Evolutionary conservation across 2,329 filamentous ascomycete genomes (phyloP).

Genomic region (Pestalotiopsis sp.): DNA sequence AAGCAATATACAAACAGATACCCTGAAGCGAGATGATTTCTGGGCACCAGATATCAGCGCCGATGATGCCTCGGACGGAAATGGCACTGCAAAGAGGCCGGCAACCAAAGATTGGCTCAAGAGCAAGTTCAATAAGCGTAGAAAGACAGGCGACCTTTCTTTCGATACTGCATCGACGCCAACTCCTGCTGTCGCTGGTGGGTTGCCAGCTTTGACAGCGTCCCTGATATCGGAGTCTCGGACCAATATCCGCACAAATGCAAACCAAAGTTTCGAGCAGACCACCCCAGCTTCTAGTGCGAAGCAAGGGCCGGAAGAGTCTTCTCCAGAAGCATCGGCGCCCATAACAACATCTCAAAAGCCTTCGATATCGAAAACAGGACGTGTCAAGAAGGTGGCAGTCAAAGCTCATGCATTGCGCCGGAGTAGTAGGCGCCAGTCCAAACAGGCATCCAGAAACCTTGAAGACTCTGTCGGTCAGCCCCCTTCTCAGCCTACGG

Average conservation of each 20-base stretch:
- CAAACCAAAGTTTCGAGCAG: not conserved
- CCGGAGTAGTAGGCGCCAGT: not conserved
- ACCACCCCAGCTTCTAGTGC: conserved; percentile 2
- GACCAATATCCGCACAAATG: not conserved
- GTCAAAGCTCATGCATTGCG: conserved; percentile 1
- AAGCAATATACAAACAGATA: conserved; percentile 18
- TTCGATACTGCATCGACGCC: conserved; percentile 7
- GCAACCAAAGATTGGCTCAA: conserved; percentile 30
- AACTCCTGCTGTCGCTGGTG: conserved; percentile 12
- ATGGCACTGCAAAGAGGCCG: conserved; percentile 21
- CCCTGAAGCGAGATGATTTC: conserved; percentile 28
- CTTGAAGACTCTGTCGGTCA: not conserved
- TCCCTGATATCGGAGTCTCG: not conserved
- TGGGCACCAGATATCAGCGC: conserved; percentile 28
- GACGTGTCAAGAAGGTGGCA: conserved; percentile 1
- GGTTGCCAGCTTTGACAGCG: conserved; percentile 4
- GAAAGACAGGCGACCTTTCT: conserved; percentile 23
- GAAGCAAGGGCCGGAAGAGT: not conserved
- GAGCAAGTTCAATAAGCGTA: conserved; percentile 27
- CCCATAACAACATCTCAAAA: not conserved
- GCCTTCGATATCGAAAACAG: not conserved
- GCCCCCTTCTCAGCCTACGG: not conserved
- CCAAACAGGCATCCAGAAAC: not conserved
- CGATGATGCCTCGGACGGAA: conserved; percentile 10
- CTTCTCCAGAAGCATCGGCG: not conserved